Evolutionary conservation across 345 rosid genomes (phyloP).

Genomic region (Carallia pectinifolia): DNA sequence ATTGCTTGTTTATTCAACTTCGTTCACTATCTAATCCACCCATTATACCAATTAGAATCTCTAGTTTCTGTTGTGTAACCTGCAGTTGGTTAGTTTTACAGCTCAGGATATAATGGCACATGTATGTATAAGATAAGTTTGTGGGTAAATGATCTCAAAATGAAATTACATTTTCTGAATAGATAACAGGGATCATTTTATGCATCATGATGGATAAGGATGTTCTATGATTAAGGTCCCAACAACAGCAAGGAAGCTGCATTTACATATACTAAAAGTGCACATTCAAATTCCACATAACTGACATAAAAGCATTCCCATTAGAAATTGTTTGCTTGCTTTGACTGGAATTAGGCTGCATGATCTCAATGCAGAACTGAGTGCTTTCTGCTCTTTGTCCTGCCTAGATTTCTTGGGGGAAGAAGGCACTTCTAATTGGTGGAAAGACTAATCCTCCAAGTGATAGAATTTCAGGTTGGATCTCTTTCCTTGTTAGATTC

Average conservation of each 20-base stretch:
- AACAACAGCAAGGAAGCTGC: too few relatives aligned
- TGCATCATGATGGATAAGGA: too few relatives aligned
- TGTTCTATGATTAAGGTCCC: too few relatives aligned
- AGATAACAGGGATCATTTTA: too few relatives aligned
- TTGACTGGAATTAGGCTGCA: background rate
- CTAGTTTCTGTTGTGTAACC: background rate
- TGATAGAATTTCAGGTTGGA: constrained; percentile 81
- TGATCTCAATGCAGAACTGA: constrained; percentile 1
- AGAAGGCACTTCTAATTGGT: constrained; percentile 79
- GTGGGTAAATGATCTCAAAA: background rate
- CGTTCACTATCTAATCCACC: background rate
- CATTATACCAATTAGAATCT: background rate
- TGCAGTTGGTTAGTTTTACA: background rate
- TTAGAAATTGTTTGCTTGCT: background rate
- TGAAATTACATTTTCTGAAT: too few relatives aligned
- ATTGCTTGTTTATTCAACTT: constrained; percentile 1
- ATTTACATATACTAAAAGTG: too few relatives aligned
- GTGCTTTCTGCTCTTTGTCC: constrained; percentile 14
- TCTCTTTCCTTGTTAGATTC: constrained; percentile 11
- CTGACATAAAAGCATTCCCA: too few relatives aligned
- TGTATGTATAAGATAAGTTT: background rate
- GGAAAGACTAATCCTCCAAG: constrained; percentile 84
- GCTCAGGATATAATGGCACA: constrained; percentile 1
- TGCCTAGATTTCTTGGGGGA: constrained; percentile 90
- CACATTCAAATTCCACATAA: too few relatives aligned